Conservation (phyloP, 78 protist genomes). For the Emiliania huxleyi region DNA sequence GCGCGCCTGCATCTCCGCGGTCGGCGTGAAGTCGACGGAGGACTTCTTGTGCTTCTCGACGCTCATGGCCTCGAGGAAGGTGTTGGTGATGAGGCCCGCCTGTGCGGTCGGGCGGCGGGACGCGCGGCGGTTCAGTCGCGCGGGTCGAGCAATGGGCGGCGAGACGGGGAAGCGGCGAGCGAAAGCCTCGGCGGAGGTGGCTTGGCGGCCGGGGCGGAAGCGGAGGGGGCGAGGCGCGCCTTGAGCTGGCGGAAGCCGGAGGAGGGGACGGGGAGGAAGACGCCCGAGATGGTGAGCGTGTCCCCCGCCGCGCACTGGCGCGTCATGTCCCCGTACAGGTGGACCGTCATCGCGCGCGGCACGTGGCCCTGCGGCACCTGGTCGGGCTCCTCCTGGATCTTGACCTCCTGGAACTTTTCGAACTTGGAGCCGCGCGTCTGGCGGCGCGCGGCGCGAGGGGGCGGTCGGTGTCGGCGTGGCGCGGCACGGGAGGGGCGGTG, state of each 20-base stretch:
- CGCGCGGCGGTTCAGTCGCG: no score
- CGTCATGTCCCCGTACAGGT: constrained; percentile 83
- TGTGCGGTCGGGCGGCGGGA: no score
- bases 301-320: constrained; percentile 90
- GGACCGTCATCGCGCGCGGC: constrained; percentile 93
- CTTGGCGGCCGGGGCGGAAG: no score
- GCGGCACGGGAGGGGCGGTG: no score
- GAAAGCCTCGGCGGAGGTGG: no score
- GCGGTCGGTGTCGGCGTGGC: no score
- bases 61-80: constrained; percentile 78
- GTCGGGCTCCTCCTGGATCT: constrained; percentile 90
- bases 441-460: no score
- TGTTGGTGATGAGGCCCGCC: constrained; percentile 86
- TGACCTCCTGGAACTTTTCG: constrained; percentile 91
- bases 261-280: constrained; percentile 69
- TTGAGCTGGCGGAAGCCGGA: constrained; percentile 55
- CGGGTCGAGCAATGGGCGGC: no score
- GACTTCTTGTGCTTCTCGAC: constrained; percentile 73
- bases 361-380: constrained; percentile 96
- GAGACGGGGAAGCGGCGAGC: no score
- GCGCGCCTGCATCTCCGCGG: no score
- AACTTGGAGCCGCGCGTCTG: constrained; percentile 96
- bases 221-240: no score
- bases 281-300: constrained; percentile 51
- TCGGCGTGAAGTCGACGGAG: constrained; percentile 48